phyloP scores from a whole-genome alignment of 768 basidiomycete genomes.

The Dioszegia hungarica region DNA sequence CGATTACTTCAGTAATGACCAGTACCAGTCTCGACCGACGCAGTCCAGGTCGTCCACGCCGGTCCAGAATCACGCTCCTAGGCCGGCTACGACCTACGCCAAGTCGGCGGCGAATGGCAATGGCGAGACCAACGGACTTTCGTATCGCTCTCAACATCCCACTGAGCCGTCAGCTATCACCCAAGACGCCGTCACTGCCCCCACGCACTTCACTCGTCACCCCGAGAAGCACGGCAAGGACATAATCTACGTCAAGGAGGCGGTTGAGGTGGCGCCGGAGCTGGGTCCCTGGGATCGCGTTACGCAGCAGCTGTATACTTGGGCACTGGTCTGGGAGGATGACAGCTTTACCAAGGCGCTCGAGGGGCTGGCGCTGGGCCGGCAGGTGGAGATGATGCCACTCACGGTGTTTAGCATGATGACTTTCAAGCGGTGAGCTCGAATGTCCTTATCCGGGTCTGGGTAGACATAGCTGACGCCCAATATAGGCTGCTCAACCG shows the following conservation, averaged over 20 bases:
- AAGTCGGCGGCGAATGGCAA: background rate
- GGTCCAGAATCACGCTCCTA: background rate
- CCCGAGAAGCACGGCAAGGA: background rate
- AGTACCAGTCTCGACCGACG: background rate
- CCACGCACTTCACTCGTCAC: background rate
- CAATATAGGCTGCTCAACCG: constrained; percentile 28
- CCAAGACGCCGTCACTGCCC: constrained; percentile 5
- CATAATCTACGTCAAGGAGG: constrained; percentile 6
- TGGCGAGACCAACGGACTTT: background rate
- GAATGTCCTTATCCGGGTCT: background rate
- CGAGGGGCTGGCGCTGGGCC: constrained; percentile 38
- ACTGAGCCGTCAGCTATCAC: background rate
- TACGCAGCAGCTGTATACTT: constrained; percentile 42
- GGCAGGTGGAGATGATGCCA: constrained; percentile 44
- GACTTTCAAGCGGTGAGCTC: constrained; percentile 43
- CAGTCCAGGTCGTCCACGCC: background rate
- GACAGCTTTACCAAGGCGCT: constrained; percentile 38
- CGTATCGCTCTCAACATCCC: background rate
- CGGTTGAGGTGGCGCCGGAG: background rate
- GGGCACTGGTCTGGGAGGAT: constrained; percentile 47
- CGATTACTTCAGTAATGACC: background rate
- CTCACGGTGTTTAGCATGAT: constrained; percentile 47
- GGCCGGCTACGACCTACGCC: background rate
- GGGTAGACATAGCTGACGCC: background rate
- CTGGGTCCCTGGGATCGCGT: constrained; percentile 45